Evolutionary conservation across 306 rosid species (phyloP), one percentile per base, ranked within the genome.

Genomic region (Myrica gale): DNA sequence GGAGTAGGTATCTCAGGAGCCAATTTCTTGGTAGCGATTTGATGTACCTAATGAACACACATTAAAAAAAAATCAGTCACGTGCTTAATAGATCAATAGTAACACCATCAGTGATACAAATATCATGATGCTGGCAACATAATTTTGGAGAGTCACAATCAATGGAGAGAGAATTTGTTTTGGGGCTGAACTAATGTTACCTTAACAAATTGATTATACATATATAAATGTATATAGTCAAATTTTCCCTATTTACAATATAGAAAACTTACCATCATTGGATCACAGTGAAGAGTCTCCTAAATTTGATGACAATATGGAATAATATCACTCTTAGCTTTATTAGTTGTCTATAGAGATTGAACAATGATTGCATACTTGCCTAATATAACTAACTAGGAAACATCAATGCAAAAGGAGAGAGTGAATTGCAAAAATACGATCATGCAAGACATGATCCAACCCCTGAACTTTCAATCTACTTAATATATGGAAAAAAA

Each of bases 1-100:
- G 98, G 98, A 77, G 97, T 93, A 32, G 98, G 97, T 69, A 93
- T 93, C 76, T 91, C 97, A 2, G 97, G 11, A 54, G 92, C 89
- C 58, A 75, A 15, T 75, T 86, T 93, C 92, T 83, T 88, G 84
- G 81, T 85, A 78, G 87, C 85, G 75, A 73, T 73, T 72, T 68
- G 89, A 75, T 71, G 93, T 65, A 84, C 88, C 93, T 89, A 74
- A 56, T 55, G 44, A 32, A 71, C 13, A 66, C 17, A 42, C 19
- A 66, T 41, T 11, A 17, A 41, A 41, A 66, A 42, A 41, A 66
- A 66, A 20, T 26, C 50, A 42, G 8, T 41, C 50, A 42, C 47
- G 1, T 8, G 21, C n/a, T 65, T 42, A 9, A 1, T 42, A 41
- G 12, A 42, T 12, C 48, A 42, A 66, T 6, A 65, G 8, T 65